Evolutionary conservation across 2,329 filamentous ascomycete genomes (phyloP), one percentile per base, ranked within the genome.

Genomic region (Xylariaceae sp.): DNA sequence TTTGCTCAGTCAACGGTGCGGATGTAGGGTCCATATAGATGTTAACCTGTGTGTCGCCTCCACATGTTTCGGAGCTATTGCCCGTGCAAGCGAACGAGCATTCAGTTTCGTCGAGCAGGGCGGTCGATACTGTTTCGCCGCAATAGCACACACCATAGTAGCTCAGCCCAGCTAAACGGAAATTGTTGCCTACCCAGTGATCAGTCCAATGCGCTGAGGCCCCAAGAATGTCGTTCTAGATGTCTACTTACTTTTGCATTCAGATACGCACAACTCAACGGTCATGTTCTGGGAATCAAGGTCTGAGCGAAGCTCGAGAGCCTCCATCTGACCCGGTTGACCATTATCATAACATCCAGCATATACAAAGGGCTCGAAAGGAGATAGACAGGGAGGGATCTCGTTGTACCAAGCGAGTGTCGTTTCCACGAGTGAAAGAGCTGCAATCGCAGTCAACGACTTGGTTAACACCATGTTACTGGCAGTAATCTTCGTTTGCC

Each of bases 81-180:
- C 72, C 72, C 27, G 65, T 75, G 62, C 82, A 76, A 10, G 76
- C 68, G 48, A 82, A 80, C 62, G 73, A 81, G 58, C 85, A 86
- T 35, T 81, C 71, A 14, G 75, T 69, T 17, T 75, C 72, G 3
- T 70, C 62, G 14, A 85, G 63, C 55, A 71, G 71, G 58, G 79
- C 75, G n/a, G 75, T 74, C 54, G 78, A 66, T 53, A 78, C 71
- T 27, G 74, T 75, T 53, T 77, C 67, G 31, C 75, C 72, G 54
- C 76, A 76, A 63, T 78, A 81, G 67, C 80, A 80, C 39, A 72
- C 66, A 49, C 75, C 75, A 52, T 77, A 73, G 63, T 76, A 77
- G 53, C 72, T 69, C 32, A 79, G 70, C 48, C 76, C 76, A 54
- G 76, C 74, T 53, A 78, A 75, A 44, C 74, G 69, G 63, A 72